Percentiles rank a stretch among this genome's conserved stretches.
phyloP scores from a whole-genome alignment of 208 protist species.

The Leptomonas pyrrhocoris region DNA sequence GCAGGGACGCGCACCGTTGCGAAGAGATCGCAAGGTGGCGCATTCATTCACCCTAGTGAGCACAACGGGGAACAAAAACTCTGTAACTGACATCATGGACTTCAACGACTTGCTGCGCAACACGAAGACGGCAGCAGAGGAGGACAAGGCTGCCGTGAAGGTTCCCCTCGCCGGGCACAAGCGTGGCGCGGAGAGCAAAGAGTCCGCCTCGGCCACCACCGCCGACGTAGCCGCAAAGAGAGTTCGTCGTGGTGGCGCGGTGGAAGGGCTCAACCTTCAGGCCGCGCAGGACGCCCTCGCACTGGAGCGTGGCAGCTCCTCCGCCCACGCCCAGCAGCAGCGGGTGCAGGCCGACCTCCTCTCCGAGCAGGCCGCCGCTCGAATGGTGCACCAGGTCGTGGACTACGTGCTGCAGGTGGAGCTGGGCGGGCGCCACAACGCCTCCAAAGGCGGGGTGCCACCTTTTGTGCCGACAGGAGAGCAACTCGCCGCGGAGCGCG shows the following conservation, averaged over 20 bases:
- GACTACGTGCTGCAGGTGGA: constrained; percentile 65
- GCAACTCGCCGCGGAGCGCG: constrained; percentile 45
- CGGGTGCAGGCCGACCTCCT: constrained; percentile 26
- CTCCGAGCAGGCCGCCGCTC: constrained; percentile 34
- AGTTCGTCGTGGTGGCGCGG: constrained; percentile 20
- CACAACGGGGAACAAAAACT: no score
- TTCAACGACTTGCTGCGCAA: constrained; percentile 57
- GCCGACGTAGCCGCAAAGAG: constrained; percentile 1
- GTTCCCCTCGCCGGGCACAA: constrained; percentile 36
- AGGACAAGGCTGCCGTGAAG: constrained; percentile 15
- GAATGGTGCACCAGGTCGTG: constrained; percentile 55
- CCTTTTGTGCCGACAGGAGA: constrained; percentile 26
- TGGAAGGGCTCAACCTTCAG: constrained; percentile 34
- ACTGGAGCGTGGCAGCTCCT: constrained; percentile 28
- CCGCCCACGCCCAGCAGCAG: constrained; percentile 25
- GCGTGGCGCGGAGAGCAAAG: constrained; percentile 8
- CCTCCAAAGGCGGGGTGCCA: constrained; percentile 30
- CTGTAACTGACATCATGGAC: constrained; percentile 32
- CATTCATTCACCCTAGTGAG: no score
- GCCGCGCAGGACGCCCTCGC: constrained; percentile 32
- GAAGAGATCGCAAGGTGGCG: no score
- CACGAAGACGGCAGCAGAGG: constrained; percentile 52
- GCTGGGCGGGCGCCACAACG: constrained; percentile 69
- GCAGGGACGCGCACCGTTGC: no score
- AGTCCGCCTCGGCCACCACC: neutral